Base-by-base conservation (phyloP, 1,284 basidiomycete species). In the Taiwanofungus camphoratus region DNA sequence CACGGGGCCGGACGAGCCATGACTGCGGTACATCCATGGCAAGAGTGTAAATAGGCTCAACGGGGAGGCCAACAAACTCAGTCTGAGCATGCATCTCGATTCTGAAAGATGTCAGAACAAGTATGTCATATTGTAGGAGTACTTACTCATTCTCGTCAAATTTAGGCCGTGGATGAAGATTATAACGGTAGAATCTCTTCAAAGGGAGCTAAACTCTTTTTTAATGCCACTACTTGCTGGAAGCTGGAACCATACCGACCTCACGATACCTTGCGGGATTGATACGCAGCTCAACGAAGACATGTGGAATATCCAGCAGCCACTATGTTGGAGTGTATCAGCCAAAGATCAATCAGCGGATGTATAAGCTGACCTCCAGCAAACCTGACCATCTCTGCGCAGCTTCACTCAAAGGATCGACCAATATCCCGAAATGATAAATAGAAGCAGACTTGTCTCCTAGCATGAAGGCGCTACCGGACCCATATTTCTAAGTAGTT, bases 181-280 rank as follows among this genome's bases (percentile, higher is more conserved):
- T 82, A 56, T 84, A 91, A 3, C 90, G 84, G 61, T 96, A 97
- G 69, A 97, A 99, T n/a, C 87, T 77, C 64, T 95, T 96, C 32
- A 98, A 66, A 1, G 93, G 92, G 34, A 97, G 68, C 89, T 92
- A 46, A 20, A 39, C n/a, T 11, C 22, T 15, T 16, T 18, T 15
- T 34, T 1, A 2, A n/a, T n/a, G n/a, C n/a, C n/a, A n/a, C n/a
- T 8, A 31, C 8, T 9, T 11, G 15, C 24, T 15, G 13, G 15
- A 39, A 4, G 20, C 11, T 19, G 16, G 36, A 43, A 33, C 26
- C 15, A 22, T 12, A 50, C 71, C 20, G 50, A 90, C 87, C 65
- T 96, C 90, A 5, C 69, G 56, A 40, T 77, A 73, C 19, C 66
- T 65, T 1, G 71, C 64, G 1, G 92, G 92, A 56, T 91, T 88